Percentiles rank a stretch among this genome's conserved stretches.
These are phyloP conservation scores for Puccinia sorghi DNA, from an alignment of 1,284 basidiomycete species.

Conservation along the genomic window DNA sequence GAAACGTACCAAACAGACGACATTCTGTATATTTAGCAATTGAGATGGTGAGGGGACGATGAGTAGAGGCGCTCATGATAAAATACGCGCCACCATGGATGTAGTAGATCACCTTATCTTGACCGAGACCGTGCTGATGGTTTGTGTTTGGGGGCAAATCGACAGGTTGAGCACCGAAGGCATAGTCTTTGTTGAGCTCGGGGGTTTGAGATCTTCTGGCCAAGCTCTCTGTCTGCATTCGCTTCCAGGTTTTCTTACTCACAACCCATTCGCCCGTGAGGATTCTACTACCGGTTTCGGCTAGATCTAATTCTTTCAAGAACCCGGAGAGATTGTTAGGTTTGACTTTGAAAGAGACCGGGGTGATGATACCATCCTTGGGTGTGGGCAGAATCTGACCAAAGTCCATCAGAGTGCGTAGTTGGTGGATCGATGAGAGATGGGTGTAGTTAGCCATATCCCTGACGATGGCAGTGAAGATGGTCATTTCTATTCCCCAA, in stretches of 20 bases:
- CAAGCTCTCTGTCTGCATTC: constrained; percentile 77
- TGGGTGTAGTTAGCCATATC: constrained; percentile 79
- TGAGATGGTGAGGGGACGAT: constrained; percentile 86
- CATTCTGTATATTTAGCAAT: constrained; percentile 86
- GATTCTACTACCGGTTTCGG: constrained; percentile 73
- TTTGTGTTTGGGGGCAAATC: background rate
- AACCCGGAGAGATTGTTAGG: constrained; percentile 73
- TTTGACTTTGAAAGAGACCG: constrained; percentile 84
- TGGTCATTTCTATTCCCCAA: constrained; percentile 59
- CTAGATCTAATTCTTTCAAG: constrained; percentile 71
- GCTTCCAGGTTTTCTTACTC: constrained; percentile 83
- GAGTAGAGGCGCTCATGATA: constrained; percentile 88
- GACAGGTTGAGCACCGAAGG: background rate
- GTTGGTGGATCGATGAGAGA: constrained; percentile 73
- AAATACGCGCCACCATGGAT: constrained; percentile 96
- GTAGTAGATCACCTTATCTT: constrained; percentile 74
- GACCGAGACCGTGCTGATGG: constrained; percentile 32
- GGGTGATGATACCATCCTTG: constrained; percentile 90
- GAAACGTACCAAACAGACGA: constrained; percentile 73
- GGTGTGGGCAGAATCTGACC: constrained; percentile 76
- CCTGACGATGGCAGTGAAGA: constrained; percentile 72
- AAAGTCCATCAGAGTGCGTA: constrained; percentile 51
- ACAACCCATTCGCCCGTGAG: constrained; percentile 96
- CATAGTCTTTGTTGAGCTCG: background rate
- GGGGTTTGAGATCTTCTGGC: constrained; percentile 51